Evolutionary conservation across 73 alveolate genomes (phyloP).

Genomic region (Paramecium pentaurelia): DNA sequence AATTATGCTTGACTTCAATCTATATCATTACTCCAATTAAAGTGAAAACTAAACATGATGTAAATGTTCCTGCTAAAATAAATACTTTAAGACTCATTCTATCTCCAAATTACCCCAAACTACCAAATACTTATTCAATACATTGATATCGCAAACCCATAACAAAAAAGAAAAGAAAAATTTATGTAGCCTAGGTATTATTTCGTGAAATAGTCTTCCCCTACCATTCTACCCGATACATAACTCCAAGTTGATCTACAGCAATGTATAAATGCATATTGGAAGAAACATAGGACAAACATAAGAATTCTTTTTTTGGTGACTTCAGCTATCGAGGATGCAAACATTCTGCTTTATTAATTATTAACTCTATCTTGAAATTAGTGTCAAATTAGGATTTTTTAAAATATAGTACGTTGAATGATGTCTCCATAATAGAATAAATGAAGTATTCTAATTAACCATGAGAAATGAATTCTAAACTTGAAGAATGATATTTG

Average conservation of each 20-base stretch:
- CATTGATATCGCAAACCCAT: slow-evolving; percentile 14
- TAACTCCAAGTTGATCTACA: slow-evolving; percentile 46
- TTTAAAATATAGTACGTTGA: not conserved
- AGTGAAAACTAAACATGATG: not conserved
- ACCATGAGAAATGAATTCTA: not conserved
- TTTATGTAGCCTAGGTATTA: not conserved
- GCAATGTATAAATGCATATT: slow-evolving; percentile 16
- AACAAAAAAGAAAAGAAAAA: not conserved
- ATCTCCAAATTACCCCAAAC: slow-evolving; percentile 12
- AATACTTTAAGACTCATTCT: slow-evolving; percentile 13
- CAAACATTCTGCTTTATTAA: not conserved
- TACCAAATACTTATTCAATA: not conserved
- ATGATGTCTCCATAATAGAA: not conserved
- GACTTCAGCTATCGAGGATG: not conserved
- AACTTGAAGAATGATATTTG: not conserved
- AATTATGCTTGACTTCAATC: not conserved
- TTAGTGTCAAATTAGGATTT: not conserved
- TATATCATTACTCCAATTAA: not conserved
- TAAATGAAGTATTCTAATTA: not conserved
- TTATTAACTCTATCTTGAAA: not conserved
- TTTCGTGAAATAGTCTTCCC: not conserved
- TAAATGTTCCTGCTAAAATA: slow-evolving; percentile 3
- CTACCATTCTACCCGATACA: not conserved
- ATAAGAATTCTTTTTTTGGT: not conserved
- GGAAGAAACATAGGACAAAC: not conserved